Base-by-base conservation (phyloP, 495 filamentous ascomycete genomes). In the Pyrenopolyporus hunteri region DNA sequence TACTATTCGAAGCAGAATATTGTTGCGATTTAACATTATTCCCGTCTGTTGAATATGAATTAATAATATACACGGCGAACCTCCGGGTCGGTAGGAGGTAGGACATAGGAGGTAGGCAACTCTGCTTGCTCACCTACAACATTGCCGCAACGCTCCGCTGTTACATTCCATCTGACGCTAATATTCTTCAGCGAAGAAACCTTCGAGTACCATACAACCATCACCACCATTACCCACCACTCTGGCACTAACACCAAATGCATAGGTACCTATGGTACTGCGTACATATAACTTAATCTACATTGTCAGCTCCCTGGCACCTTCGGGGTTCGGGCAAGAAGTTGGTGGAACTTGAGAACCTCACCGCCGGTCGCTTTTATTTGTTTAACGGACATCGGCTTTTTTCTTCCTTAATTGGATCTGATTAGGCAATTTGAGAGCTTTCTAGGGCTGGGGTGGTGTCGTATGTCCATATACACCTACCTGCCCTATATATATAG, bases 281-380 rank as follows among this genome's bases (percentile, higher is more conserved):
- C n/a, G n/a, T n/a, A n/a, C n/a, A n/a, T n/a, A n/a, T n/a, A n/a
- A n/a, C n/a, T n/a, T n/a, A n/a, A n/a, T n/a, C n/a, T 49, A 57
- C 32, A 32, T 26, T 52, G 46, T 61, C 63, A 66, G 45, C 57
- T 52, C 53, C 32, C 45, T 45, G 20, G 1, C 32, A 26, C 47
- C 25, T 11, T 47, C 25, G 17, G 37, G 36, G 19, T 33, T 32
- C 45, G 50, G 40, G 49, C 40, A 44, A 45, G 63, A 57, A 28
- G 37, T 32, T 61, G 17, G 57, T 60, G 45, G 37, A 52, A 66
- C 51, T 52, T 36, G 16, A 57, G 29, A 20, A 19, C 16, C 53
- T 66, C 63, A 61, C 57, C 63, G 63, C 57, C 40, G 46, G 57
- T 57, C 57, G 25, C 57, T n/a, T 11, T 57, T 25, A 43, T 45